Evolutionary conservation across 176 grass and related monocot species (phyloP).

Genomic region (Oryza meridionalis): DNA sequence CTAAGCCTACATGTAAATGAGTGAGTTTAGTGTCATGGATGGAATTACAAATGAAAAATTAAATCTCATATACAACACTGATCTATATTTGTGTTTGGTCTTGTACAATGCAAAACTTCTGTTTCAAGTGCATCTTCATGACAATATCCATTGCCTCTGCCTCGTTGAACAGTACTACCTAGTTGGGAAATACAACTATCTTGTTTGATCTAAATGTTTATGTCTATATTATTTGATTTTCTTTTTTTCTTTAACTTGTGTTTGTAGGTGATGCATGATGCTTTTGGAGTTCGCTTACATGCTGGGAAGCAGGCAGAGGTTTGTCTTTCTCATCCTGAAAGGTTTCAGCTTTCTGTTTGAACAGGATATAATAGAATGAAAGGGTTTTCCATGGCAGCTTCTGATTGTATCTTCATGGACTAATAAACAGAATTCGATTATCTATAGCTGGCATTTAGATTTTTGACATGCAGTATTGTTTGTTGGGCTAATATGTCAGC

Average conservation of each 20-base stretch:
- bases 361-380: slow-evolving; percentile 9
- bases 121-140: background rate
- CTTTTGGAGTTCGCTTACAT: slow-evolving; percentile 90
- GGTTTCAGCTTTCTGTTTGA: slow-evolving; percentile 17
- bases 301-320: slow-evolving; percentile 98
- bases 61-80: background rate
- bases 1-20: background rate
- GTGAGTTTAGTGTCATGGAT: background rate
- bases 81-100: background rate
- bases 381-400: slow-evolving; percentile 12
- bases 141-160: background rate
- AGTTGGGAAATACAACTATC: background rate
- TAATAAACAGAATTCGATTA: slow-evolving; percentile 1
- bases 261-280: slow-evolving; percentile 91
- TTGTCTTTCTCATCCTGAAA: slow-evolving; percentile 33
- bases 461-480: background rate
- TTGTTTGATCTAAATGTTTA: slow-evolving; percentile 3
- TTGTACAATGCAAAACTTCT: slow-evolving; percentile 21
- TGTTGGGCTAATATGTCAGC: background rate
- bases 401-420: background rate
- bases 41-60: background rate
- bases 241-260: slow-evolving; percentile 25
- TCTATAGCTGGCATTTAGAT: background rate
- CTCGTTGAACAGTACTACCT: background rate
- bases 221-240: slow-evolving; percentile 30